Percentiles rank a stretch among this genome's conserved stretches.
Evolutionary conservation across 164 flowering plant species (phyloP).

Genomic region (Warburgia ugandensis): DNA sequence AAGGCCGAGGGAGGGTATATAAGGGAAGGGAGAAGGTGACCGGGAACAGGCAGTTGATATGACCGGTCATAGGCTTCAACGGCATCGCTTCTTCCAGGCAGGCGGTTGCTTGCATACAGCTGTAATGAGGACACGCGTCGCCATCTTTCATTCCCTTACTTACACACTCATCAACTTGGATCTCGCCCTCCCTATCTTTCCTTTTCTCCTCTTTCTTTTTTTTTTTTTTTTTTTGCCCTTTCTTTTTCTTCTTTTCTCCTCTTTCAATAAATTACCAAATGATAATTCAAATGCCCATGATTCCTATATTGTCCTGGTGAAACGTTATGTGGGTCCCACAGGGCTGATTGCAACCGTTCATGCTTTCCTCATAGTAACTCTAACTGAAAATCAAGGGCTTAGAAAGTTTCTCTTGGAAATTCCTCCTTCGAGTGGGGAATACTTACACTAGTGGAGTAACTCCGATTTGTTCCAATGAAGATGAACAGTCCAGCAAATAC

Average conservation of each 20-base stretch:
- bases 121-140: slow-evolving; percentile 45
- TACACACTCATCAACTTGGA: slow-evolving; percentile 1
- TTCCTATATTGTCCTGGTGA: no score
- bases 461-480: no score
- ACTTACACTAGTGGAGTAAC: no score
- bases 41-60: neutral
- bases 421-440: no score
- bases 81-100: slow-evolving; percentile 40
- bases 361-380: no score
- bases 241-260: neutral
- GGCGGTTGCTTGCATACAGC: slow-evolving; percentile 14
- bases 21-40: neutral
- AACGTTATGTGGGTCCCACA: no score
- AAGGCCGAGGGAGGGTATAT: neutral
- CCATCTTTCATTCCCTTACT: neutral
- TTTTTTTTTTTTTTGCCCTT: neutral
- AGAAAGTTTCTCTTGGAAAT: no score
- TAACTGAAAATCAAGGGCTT: no score
- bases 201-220: neutral
- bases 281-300: no score
- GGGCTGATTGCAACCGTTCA: no score
- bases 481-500: no score
- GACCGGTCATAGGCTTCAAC: slow-evolving; percentile 4
- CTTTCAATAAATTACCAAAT: slow-evolving; percentile 5
- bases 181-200: neutral